Percentiles rank a stretch among this genome's conserved stretches.
These are phyloP conservation scores for Annulohypoxylon stygium DNA, from an alignment of 495 filamentous ascomycete species.

Conservation along the genomic window DNA sequence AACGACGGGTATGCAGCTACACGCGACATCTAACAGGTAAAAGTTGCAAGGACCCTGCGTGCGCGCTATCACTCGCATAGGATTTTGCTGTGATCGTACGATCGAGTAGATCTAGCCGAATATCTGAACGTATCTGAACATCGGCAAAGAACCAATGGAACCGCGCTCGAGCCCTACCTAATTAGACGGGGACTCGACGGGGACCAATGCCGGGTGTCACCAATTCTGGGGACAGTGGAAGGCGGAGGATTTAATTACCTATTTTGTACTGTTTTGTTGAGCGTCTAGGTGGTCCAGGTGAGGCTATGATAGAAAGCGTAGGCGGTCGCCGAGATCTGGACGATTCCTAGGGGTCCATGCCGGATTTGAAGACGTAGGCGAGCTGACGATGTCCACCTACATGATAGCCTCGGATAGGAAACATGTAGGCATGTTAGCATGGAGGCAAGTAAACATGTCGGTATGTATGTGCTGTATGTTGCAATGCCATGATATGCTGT, in stretches of 20 bases:
- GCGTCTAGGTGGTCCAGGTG: background rate
- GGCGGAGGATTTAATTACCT: slow-evolving; percentile 23
- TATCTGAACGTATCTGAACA: slow-evolving; percentile 37
- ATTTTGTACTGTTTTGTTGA: slow-evolving; percentile 25
- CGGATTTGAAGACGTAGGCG: slow-evolving; percentile 1
- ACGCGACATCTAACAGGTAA: slow-evolving; percentile 17
- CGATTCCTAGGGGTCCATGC: slow-evolving; percentile 13
- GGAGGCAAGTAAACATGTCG: no score
- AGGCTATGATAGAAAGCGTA: slow-evolving; percentile 12
- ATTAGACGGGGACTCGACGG: slow-evolving; percentile 26
- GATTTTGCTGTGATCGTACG: slow-evolving; percentile 40
- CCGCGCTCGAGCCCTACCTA: slow-evolving; percentile 34
- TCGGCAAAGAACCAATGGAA: slow-evolving; percentile 30
- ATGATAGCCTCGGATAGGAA: slow-evolving; percentile 5
- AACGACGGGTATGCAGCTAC: slow-evolving; percentile 35
- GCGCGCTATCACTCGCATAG: slow-evolving; percentile 36
- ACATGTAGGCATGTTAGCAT: no score
- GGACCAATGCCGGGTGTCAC: slow-evolving; percentile 29
- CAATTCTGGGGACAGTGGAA: slow-evolving; percentile 14
- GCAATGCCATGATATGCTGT: background rate
- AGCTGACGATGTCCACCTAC: background rate
- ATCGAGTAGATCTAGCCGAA: slow-evolving; percentile 45
- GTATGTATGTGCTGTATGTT: background rate
- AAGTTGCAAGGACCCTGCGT: slow-evolving; percentile 31
- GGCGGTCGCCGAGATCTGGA: background rate